phyloP scores from a whole-genome alignment of 176 grass and related monocot genomes.

The Avena insularis region DNA sequence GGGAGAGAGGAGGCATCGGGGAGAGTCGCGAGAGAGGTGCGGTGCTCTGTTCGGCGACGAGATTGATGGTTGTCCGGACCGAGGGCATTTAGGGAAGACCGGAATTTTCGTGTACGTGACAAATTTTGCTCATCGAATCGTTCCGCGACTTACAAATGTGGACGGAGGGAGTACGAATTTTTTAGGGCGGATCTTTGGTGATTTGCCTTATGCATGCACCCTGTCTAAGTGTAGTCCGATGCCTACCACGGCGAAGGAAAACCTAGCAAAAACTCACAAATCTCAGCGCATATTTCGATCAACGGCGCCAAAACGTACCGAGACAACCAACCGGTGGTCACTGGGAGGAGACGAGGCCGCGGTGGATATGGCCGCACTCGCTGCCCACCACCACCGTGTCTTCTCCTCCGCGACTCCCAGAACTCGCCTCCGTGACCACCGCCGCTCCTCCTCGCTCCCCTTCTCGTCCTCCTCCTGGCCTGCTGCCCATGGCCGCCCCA shows the following conservation, averaged over 20 bases:
- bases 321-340: constrained; percentile 13
- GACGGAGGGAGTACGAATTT: too few relatives aligned
- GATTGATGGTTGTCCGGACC: too few relatives aligned
- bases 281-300: neutral
- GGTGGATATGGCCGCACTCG: constrained; percentile 61
- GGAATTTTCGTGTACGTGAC: too few relatives aligned
- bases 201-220: too few relatives aligned
- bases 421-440: neutral
- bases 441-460: neutral
- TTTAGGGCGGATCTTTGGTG: too few relatives aligned
- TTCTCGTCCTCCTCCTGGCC: constrained; percentile 14
- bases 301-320: neutral
- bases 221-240: neutral
- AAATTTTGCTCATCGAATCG: too few relatives aligned
- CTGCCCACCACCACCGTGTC: constrained; percentile 24
- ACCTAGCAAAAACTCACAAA: neutral
- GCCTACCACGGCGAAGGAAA: neutral
- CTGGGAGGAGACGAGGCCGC: neutral
- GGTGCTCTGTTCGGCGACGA: too few relatives aligned
- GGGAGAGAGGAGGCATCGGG: too few relatives aligned
- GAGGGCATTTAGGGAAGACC: too few relatives aligned
- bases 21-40: too few relatives aligned
- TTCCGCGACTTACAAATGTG: too few relatives aligned
- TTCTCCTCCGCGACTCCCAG: neutral
- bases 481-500: constrained; percentile 25